These are phyloP conservation scores for Arabidopsis suecica DNA, from an alignment of 345 rosid species.

Conservation along the genomic window DNA sequence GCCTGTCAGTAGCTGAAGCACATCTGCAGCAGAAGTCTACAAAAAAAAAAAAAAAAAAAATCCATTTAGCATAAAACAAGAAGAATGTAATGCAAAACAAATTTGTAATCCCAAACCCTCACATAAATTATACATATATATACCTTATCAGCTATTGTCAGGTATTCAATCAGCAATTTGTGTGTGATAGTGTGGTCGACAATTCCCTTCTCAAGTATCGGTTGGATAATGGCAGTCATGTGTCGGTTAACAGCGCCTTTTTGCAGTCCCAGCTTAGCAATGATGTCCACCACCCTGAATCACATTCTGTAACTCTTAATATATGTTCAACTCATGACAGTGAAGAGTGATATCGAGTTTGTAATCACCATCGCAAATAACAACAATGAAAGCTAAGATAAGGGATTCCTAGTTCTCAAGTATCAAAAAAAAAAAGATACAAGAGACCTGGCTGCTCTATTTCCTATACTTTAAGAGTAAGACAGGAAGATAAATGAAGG, in stretches of 20 bases:
- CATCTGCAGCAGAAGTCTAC: constrained; percentile 81
- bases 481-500: constrained; percentile 1
- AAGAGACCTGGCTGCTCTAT: neutral
- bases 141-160: constrained; percentile 86
- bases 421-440: neutral
- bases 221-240: constrained; percentile 81
- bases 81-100: constrained; percentile 22
- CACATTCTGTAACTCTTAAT: constrained; percentile 18
- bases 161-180: constrained; percentile 75
- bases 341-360: constrained; percentile 18
- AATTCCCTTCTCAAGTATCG: constrained; percentile 92
- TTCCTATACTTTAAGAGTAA: constrained; percentile 12
- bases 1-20: constrained; percentile 78
- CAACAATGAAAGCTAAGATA: neutral
- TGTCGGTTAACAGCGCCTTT: constrained; percentile 75
- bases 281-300: constrained; percentile 80
- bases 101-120: constrained; percentile 23
- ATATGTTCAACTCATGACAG: constrained; percentile 10
- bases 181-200: constrained; percentile 89
- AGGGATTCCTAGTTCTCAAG: neutral
- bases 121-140: neutral
- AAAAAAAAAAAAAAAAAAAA: constrained; percentile 1
- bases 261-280: constrained; percentile 70
- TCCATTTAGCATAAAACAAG: constrained; percentile 35
- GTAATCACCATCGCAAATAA: constrained; percentile 12